phyloP scores from a whole-genome alignment of 2,329 filamentous ascomycete species.

The Rhynchosporium agropyri region DNA sequence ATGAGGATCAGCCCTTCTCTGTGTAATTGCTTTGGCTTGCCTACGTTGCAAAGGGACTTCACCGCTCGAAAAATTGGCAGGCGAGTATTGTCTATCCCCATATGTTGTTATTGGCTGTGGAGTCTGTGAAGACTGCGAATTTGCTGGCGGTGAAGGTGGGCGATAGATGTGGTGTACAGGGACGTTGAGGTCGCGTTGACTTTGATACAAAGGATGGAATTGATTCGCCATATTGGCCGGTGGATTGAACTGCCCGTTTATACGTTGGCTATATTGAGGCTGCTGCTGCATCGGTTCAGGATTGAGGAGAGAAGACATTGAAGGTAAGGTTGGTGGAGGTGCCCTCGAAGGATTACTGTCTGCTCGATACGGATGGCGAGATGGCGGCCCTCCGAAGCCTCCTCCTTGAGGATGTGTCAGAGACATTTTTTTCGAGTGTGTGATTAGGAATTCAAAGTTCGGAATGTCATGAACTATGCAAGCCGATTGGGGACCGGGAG shows the following conservation, averaged over 20 bases:
- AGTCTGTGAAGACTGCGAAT: conserved; percentile 22
- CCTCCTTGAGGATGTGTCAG: conserved; percentile 10
- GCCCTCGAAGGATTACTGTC: conserved; percentile 13
- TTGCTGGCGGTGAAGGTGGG: conserved; percentile 17
- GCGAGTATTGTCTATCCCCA: conserved; percentile 6
- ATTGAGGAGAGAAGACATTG: conserved; percentile 34
- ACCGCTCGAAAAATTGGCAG: conserved; percentile 5
- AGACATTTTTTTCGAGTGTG: conserved; percentile 13
- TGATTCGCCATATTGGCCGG: conserved; percentile 26
- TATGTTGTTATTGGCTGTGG: conserved; percentile 19
- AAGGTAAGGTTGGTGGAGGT: conserved; percentile 27
- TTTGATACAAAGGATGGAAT: conserved; percentile 23
- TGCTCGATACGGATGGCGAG: conserved; percentile 15
- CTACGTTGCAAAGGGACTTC: conserved; percentile 25
- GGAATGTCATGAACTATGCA: background rate
- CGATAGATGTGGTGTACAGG: conserved; percentile 28
- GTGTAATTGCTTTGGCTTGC: conserved; percentile 31
- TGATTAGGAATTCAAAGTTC: background rate
- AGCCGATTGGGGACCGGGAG: background rate
- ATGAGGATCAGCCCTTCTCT: conserved; percentile 27
- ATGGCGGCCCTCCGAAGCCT: conserved; percentile 7
- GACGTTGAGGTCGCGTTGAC: conserved; percentile 23
- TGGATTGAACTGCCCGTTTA: conserved; percentile 23
- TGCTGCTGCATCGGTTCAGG: conserved; percentile 21
- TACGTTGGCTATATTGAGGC: conserved; percentile 16